A percentile compares a stretch with the other conserved stretches of the same genome.
Conservation (phyloP, 805 yeast genomes). For the Teunomyces funiuensis region DNA sequence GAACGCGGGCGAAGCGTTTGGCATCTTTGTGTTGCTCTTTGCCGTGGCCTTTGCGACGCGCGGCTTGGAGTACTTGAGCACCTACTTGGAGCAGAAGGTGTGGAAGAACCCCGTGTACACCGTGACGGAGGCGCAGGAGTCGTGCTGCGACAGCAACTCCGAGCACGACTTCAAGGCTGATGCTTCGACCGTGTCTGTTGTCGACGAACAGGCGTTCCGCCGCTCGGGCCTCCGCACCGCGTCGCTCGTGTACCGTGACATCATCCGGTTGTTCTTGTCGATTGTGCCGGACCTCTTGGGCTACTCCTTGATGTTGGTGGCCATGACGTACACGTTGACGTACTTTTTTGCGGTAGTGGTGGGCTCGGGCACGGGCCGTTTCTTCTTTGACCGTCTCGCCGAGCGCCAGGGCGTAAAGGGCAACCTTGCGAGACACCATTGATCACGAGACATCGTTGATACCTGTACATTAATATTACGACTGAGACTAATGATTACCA, state of each 20-base stretch:
- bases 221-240: slow-evolving; percentile 14
- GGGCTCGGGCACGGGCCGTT: slow-evolving; percentile 71
- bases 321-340: slow-evolving; percentile 65
- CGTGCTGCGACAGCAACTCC: slow-evolving; percentile 8
- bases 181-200: not conserved
- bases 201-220: slow-evolving; percentile 13
- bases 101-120: slow-evolving; percentile 46
- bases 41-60: slow-evolving; percentile 58
- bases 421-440: no score
- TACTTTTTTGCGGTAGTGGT: slow-evolving; percentile 73
- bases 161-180: slow-evolving; percentile 5
- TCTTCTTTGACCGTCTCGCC: slow-evolving; percentile 61
- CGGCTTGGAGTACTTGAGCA: slow-evolving; percentile 56
- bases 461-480: not conserved
- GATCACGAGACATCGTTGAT: slow-evolving; percentile 6
- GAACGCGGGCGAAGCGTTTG: slow-evolving; percentile 64
- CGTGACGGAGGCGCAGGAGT: slow-evolving; percentile 9
- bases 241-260: slow-evolving; percentile 44
- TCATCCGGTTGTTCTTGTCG: slow-evolving; percentile 53
- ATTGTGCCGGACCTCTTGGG: slow-evolving; percentile 66
- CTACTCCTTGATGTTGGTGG: slow-evolving; percentile 74
- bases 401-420: slow-evolving; percentile 38
- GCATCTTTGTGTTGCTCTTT: slow-evolving; percentile 64
- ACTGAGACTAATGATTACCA: not conserved
- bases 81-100: slow-evolving; percentile 67